Percentiles rank a stretch among this genome's conserved stretches.
These are phyloP conservation scores for Domatiomyces catenatus DNA, from an alignment of 2,329 filamentous ascomycete genomes.

Conservation along the genomic window DNA sequence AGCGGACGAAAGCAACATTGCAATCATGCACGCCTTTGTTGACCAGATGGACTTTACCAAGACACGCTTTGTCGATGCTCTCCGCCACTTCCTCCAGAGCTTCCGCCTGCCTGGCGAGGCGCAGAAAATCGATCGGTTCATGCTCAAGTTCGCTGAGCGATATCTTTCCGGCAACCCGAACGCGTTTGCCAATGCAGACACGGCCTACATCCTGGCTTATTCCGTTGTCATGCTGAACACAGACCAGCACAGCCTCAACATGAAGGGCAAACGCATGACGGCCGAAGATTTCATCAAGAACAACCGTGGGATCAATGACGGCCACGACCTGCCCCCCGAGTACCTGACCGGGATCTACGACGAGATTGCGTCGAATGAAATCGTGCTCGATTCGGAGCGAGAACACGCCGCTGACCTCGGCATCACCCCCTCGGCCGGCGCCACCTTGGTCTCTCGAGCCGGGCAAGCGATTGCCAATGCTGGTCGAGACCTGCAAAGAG, in stretches of 20 bases:
- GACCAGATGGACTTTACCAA: slow-evolving; percentile 88
- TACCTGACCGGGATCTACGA: slow-evolving; percentile 83
- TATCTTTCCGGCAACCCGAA: slow-evolving; percentile 93
- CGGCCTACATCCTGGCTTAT: slow-evolving; percentile 88
- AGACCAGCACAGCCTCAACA: slow-evolving; percentile 80
- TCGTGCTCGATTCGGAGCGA: slow-evolving; percentile 83
- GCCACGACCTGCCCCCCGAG: slow-evolving; percentile 78
- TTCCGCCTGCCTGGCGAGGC: slow-evolving; percentile 92
- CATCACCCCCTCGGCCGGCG: slow-evolving; percentile 40
- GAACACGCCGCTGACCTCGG: slow-evolving; percentile 75
- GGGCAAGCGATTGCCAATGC: slow-evolving; percentile 84
- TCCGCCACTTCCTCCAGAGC: slow-evolving; percentile 81
- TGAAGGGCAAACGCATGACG: slow-evolving; percentile 71
- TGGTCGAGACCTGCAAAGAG: slow-evolving; percentile 76
- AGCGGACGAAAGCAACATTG: slow-evolving; percentile 81
- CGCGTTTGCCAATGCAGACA: slow-evolving; percentile 94
- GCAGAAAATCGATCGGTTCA: slow-evolving; percentile 98
- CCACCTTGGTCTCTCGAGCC: slow-evolving; percentile 62
- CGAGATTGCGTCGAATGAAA: slow-evolving; percentile 81
- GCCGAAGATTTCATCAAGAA: slow-evolving; percentile 98
- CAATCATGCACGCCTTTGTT: slow-evolving; percentile 97
- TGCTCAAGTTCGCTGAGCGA: slow-evolving; percentile 95
- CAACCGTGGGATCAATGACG: slow-evolving; percentile 95
- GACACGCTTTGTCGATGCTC: slow-evolving; percentile 78
- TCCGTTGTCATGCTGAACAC: slow-evolving; percentile 96